Percentiles rank a stretch among this genome's conserved stretches.
Conservation (phyloP, 176 grass and related monocot genomes). For the Oryza brachyantha region DNA sequence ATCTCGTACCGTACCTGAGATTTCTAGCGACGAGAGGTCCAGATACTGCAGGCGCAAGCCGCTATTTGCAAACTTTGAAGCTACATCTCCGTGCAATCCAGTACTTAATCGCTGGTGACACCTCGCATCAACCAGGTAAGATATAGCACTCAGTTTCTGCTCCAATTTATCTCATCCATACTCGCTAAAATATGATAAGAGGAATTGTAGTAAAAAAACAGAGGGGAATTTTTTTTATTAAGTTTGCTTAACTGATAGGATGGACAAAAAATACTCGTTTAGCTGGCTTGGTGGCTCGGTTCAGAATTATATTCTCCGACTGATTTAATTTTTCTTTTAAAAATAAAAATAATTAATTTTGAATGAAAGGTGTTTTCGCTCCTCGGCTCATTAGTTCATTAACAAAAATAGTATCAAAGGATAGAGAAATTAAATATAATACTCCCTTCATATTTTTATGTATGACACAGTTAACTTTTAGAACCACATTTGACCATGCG, state of each 20-base stretch:
- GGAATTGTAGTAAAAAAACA: not conserved
- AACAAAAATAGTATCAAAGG: too few relatives aligned
- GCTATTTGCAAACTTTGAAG: conserved; percentile 37
- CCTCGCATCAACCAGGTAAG: conserved; percentile 25
- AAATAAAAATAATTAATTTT: too few relatives aligned
- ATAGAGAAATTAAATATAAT: too few relatives aligned
- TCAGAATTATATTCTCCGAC: too few relatives aligned
- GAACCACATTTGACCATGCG: too few relatives aligned
- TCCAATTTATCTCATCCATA: not conserved
- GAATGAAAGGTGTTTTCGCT: too few relatives aligned
- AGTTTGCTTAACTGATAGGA: not conserved
- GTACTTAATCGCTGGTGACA: conserved; percentile 24
- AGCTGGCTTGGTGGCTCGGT: too few relatives aligned
- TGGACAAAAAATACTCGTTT: too few relatives aligned
- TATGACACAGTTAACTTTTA: too few relatives aligned
- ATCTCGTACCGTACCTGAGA: not conserved
- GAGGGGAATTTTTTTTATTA: not conserved
- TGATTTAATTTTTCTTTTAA: too few relatives aligned
- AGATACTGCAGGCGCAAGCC: not conserved
- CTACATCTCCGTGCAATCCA: conserved; percentile 26
- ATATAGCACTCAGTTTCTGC: conserved; percentile 9
- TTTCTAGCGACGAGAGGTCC: not conserved
- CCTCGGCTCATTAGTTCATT: too few relatives aligned
- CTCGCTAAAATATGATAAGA: not conserved
- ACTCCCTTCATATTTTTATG: too few relatives aligned